Conservation (phyloP, 1,284 basidiomycete species). For the Puccinia polysora region DNA sequence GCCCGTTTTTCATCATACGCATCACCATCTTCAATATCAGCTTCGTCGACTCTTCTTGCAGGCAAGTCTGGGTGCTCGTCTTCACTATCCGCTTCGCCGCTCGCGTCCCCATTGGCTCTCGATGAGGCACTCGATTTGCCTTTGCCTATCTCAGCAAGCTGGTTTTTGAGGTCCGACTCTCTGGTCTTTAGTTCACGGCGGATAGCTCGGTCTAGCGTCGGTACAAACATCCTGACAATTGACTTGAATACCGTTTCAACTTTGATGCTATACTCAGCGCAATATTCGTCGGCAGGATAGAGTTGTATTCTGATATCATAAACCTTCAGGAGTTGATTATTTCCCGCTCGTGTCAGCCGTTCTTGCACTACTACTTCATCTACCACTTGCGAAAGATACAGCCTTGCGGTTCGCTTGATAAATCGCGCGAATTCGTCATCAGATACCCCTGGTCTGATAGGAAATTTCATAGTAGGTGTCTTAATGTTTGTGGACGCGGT, state of each 20-base stretch:
- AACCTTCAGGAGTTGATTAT: conserved; percentile 64
- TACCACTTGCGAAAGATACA: conserved; percentile 83
- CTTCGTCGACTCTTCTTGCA: conserved; percentile 45
- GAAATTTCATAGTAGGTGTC: conserved; percentile 97
- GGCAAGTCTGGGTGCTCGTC: conserved; percentile 61
- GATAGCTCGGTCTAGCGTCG: conserved; percentile 81
- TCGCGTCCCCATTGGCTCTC: conserved; percentile 52
- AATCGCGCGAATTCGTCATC: conserved; percentile 67
- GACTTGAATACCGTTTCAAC: conserved; percentile 68
- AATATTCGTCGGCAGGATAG: conserved; percentile 81
- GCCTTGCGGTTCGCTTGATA: conserved; percentile 81
- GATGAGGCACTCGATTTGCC: conserved; percentile 62
- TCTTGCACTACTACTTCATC: conserved; percentile 81
- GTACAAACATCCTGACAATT: conserved; percentile 73
- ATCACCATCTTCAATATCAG: conserved; percentile 63
- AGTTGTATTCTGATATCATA: conserved; percentile 80
- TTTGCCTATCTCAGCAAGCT: conserved; percentile 75
- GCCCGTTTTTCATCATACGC: conserved; percentile 65
- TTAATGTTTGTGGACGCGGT: conserved; percentile 94
- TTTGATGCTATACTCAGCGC: conserved; percentile 75
- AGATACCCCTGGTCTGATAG: conserved; percentile 61
- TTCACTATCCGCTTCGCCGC: conserved; percentile 53
- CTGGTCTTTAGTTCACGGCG: conserved; percentile 78
- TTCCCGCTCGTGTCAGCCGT: conserved; percentile 63
- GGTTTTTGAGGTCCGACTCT: conserved; percentile 72